Evolutionary conservation across 345 rosid species (phyloP).

Genomic region (Moricandia arvensis): DNA sequence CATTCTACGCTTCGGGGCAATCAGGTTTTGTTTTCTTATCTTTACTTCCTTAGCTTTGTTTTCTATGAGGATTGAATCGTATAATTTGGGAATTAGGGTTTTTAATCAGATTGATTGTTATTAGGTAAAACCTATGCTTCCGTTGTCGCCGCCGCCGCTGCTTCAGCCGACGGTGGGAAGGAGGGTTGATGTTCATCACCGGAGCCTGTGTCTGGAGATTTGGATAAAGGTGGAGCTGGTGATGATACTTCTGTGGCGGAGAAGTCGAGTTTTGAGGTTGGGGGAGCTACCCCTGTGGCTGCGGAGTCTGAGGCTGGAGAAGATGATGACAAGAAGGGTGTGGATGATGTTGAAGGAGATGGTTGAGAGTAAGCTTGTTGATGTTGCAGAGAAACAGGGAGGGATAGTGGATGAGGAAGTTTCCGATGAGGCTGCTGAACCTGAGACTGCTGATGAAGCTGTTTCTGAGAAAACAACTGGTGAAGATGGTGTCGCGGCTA

Average conservation of each 20-base stretch:
- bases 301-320: slow-evolving; percentile 19
- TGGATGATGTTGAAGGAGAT: slow-evolving; percentile 8
- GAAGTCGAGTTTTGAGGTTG: neutral
- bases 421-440: neutral
- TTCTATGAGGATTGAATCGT: slow-evolving; percentile 14
- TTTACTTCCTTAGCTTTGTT: neutral
- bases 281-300: slow-evolving; percentile 9
- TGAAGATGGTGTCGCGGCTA: neutral
- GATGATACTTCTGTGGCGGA: neutral
- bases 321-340: slow-evolving; percentile 4
- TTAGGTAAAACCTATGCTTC: slow-evolving; percentile 34
- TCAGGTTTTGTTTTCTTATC: slow-evolving; percentile 45
- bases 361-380: slow-evolving; percentile 31
- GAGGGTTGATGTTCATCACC: slow-evolving; percentile 45
- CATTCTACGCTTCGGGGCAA: slow-evolving; percentile 31
- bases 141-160: slow-evolving; percentile 41
- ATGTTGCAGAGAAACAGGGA: slow-evolving; percentile 39
- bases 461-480: neutral
- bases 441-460: slow-evolving; percentile 20
- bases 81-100: slow-evolving; percentile 28
- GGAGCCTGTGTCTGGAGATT: slow-evolving; percentile 27
- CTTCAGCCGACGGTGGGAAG: slow-evolving; percentile 42
- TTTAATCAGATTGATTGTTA: slow-evolving; percentile 13
- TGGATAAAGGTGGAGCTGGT: slow-evolving; percentile 2
- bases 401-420: slow-evolving; percentile 14